Base-by-base conservation (phyloP, 352 stramenopile genomes). In the Pythium coloratum region DNA sequence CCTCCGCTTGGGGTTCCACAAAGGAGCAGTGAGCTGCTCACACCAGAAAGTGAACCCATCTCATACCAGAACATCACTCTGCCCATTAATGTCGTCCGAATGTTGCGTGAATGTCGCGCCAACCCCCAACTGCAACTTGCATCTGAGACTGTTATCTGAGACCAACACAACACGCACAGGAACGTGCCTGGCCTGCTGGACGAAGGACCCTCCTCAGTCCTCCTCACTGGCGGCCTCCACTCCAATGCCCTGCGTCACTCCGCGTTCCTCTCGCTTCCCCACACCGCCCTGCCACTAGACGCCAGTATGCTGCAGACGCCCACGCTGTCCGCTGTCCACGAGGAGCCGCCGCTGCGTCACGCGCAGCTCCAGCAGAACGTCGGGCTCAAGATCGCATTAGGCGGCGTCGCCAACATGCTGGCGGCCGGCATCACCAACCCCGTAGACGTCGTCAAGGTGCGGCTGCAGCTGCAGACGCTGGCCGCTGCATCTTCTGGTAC, bases 331-430 rank as follows among this genome's bases (percentile, higher is more conserved):
- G 30, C 40, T 6, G 28, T 36, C n/a, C 8, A 24, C 1, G 20
- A 28, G 51, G 2, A 55, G 55, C 55, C 55, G 36, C 63, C 63
- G 28, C 40, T 46, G 38, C 63, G 63, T 46, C 77, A 86, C 62
- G 70, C 71, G 18, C 70, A 83, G 65, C 64, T 89, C 55, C 75
- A 84, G 60, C 70, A 86, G 67, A 79, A 82, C 62, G 66, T 89
- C 44, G 69, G 76, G 36, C 76, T 77, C 67, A 91, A 91, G 66
- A 84, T 91, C 57, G 49, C 84, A 30, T 66, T 91, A 38, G 82
- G 80, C 18, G 80, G 82, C 55, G 76, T 84, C 63, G 76, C 82
- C 62, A 91, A 91, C 69, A 83, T 78, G 50, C 78, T 82, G 55
- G 71, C 75, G 46, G 69, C 75, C 64, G 55, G 51, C 46, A 68